These are phyloP conservation scores for Immersiella caudata DNA, from an alignment of 495 filamentous ascomycete genomes.

Conservation along the genomic window DNA sequence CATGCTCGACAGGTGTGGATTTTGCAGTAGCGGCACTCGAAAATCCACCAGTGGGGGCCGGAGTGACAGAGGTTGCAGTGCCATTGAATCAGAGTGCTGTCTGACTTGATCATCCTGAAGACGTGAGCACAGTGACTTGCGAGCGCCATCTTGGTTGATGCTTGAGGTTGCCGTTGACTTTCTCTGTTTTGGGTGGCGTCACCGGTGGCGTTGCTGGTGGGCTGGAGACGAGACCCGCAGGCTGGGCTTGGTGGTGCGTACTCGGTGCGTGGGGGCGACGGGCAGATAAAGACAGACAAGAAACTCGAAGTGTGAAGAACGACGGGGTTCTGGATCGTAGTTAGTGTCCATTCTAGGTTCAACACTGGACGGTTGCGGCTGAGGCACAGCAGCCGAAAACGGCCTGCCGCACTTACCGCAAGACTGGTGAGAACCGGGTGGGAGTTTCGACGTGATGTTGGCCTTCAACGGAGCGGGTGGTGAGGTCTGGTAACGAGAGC, in stretches of 20 bases:
- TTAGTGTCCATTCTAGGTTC: background rate
- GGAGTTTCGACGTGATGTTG: background rate
- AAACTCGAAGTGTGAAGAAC: background rate
- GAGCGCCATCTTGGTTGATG: conserved; percentile 56
- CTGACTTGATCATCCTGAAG: conserved; percentile 78
- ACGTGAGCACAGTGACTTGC: conserved; percentile 66
- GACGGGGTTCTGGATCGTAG: background rate
- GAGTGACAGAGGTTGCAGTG: conserved; percentile 75
- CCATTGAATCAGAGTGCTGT: conserved; percentile 75
- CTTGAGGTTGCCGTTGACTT: conserved; percentile 1
- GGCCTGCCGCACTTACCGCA: background rate
- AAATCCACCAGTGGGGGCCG: conserved; percentile 82
- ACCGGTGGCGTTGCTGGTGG: background rate
- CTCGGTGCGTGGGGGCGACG: background rate
- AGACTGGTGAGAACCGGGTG: background rate
- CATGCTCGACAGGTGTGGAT: conserved; percentile 73
- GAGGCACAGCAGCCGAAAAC: conserved; percentile 10
- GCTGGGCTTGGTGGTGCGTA: background rate
- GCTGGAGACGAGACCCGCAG: background rate
- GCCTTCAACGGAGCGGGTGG: background rate
- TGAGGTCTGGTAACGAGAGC: conserved; percentile 1
- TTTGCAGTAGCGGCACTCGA: conserved; percentile 77
- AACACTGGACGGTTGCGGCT: background rate
- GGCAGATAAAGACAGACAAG: background rate
- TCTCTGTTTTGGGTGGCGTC: background rate